A percentile compares a stretch with the other conserved stretches of the same genome.
Conservation (phyloP, 345 rosid genomes). For the Gossypium herbaceum region DNA sequence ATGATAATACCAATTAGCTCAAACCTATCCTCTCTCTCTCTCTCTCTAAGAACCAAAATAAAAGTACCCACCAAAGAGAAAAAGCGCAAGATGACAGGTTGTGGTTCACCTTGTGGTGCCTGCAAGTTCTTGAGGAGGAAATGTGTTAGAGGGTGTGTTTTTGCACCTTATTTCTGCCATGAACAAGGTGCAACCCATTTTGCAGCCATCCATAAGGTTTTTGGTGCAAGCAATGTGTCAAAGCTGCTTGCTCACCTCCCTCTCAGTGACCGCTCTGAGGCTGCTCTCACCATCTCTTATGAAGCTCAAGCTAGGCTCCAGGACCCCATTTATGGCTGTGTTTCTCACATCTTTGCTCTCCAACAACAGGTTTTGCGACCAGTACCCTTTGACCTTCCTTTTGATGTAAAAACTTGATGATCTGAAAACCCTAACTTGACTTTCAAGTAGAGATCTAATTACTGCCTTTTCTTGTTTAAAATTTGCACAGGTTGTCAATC, state of each 20-base stretch:
- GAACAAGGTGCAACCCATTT: conserved; percentile 79
- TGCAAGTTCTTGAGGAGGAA: conserved; percentile 93
- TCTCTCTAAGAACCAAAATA: conserved; percentile 13
- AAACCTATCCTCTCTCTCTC: conserved; percentile 2
- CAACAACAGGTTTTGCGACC: conserved; percentile 68
- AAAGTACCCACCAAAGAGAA: background rate
- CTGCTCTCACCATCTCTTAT: conserved; percentile 85
- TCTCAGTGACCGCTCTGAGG: conserved; percentile 66
- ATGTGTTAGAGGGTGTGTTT: conserved; percentile 85
- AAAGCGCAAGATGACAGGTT: conserved; percentile 45
- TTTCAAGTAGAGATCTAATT: background rate
- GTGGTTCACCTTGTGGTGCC: conserved; percentile 93
- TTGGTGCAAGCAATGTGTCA: too few relatives aligned
- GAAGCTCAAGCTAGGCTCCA: conserved; percentile 97
- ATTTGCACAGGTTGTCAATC: conserved; percentile 64
- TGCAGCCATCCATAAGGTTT: too few relatives aligned
- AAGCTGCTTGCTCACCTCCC: conserved; percentile 62
- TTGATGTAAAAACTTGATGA: background rate
- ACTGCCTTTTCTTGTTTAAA: background rate
- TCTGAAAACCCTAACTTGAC: conserved; percentile 27
- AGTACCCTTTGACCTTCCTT: background rate
- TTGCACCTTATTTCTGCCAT: conserved; percentile 93
- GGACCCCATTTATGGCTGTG: conserved; percentile 32
- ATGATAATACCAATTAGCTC: conserved; percentile 28
- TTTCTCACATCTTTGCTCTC: conserved; percentile 82